Percentiles rank a stretch among this genome's conserved stretches.
phyloP scores from a whole-genome alignment of 1,284 basidiomycete species.

The Mycena citricolor region DNA sequence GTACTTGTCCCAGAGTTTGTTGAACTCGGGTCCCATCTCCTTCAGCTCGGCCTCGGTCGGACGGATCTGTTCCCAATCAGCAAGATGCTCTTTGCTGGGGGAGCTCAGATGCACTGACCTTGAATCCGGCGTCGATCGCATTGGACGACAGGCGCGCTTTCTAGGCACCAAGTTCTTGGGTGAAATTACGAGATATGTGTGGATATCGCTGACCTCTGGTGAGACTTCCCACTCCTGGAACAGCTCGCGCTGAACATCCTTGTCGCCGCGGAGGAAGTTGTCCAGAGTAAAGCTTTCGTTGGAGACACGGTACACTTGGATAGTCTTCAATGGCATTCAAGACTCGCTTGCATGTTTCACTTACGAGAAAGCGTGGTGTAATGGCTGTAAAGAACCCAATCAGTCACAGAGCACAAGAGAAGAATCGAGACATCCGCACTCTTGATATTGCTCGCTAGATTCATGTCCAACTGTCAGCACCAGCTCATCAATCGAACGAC shows the following conservation, averaged over 20 bases:
- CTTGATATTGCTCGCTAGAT: slow-evolving; percentile 73
- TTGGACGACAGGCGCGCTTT: slow-evolving; percentile 69
- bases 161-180: slow-evolving; percentile 27
- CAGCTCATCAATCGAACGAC: neutral
- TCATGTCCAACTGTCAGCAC: too few relatives aligned
- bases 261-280: slow-evolving; percentile 68
- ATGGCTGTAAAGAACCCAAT: slow-evolving; percentile 35
- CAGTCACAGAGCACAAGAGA: neutral
- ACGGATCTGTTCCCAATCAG: slow-evolving; percentile 53
- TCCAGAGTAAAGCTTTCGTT: slow-evolving; percentile 64
- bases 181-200: neutral
- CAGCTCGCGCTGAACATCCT: slow-evolving; percentile 56
- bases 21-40: slow-evolving; percentile 77
- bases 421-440: slow-evolving; percentile 32
- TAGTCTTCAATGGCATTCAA: slow-evolving; percentile 30
- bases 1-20: slow-evolving; percentile 63
- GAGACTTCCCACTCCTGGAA: slow-evolving; percentile 69
- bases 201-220: slow-evolving; percentile 36
- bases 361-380: slow-evolving; percentile 66
- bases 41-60: slow-evolving; percentile 67
- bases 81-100: too few relatives aligned
- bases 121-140: slow-evolving; percentile 72
- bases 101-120: slow-evolving; percentile 40
- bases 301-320: slow-evolving; percentile 65
- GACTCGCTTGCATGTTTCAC: slow-evolving; percentile 26